Percentiles rank a stretch among this genome's conserved stretches.
Evolutionary conservation across 306 rosid species (phyloP).

Genomic region (Ochetophila trinervis): DNA sequence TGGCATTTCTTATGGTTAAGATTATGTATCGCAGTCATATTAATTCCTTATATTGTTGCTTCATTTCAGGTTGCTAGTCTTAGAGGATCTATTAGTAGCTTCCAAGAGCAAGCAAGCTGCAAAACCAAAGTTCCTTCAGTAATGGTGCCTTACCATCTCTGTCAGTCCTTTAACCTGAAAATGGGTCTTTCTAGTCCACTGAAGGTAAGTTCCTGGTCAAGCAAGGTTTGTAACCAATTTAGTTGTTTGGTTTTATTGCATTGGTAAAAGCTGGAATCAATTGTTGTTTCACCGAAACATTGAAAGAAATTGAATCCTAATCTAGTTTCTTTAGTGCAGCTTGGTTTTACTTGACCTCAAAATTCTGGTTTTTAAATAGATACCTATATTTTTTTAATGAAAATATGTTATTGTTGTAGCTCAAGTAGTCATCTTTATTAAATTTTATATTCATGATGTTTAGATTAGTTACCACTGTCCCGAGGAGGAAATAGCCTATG

Average conservation of each 20-base stretch:
- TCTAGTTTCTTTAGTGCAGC: neutral
- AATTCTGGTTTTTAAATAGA: neutral
- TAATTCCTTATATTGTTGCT: conserved; percentile 13
- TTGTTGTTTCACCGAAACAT: neutral
- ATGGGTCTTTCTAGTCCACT: conserved; percentile 62
- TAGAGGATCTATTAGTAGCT: conserved; percentile 93
- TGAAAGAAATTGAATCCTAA: neutral
- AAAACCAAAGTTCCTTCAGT: conserved; percentile 76
- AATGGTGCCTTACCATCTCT: conserved; percentile 56
- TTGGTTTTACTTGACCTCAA: conserved; percentile 9
- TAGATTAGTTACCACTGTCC: conserved; percentile 85
- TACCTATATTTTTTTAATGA: neutral
- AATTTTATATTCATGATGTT: conserved; percentile 26
- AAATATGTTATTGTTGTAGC: neutral
- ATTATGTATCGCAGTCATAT: neutral
- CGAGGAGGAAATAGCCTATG: conserved; percentile 97
- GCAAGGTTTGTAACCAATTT: conserved; percentile 12
- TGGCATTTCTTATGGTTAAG: neutral
- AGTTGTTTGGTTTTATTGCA: conserved; percentile 4
- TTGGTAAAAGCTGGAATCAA: neutral
- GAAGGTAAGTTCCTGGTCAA: conserved; percentile 50
- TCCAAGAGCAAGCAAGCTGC: conserved; percentile 98
- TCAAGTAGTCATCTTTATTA: conserved; percentile 21
- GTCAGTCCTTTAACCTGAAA: conserved; percentile 72
- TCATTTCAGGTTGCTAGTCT: conserved; percentile 83